Evolutionary conservation across 2,329 filamentous ascomycete genomes (phyloP).

Genomic region (Alternaria sp.): DNA sequence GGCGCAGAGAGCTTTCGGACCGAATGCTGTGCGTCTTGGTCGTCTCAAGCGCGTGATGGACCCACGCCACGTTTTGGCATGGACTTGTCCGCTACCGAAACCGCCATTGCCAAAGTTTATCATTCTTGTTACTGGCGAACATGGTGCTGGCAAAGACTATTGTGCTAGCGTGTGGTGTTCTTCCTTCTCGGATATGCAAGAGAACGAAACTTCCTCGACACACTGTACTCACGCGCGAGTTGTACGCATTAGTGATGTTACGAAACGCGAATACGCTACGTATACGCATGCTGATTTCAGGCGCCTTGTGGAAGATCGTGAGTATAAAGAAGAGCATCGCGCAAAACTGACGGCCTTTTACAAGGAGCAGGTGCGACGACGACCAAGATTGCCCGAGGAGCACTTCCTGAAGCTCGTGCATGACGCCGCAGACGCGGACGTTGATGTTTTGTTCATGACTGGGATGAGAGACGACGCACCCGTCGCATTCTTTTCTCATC

Average conservation of each 20-base stretch:
- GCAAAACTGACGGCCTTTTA: slow-evolving; percentile 62
- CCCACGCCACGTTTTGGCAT: slow-evolving; percentile 61
- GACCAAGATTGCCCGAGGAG: slow-evolving; percentile 59
- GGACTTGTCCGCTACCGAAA: slow-evolving; percentile 63
- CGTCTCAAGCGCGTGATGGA: slow-evolving; percentile 62
- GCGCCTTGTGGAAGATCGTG: slow-evolving; percentile 62
- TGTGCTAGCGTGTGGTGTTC: slow-evolving; percentile 64
- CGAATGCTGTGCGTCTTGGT: slow-evolving; percentile 60
- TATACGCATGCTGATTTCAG: slow-evolving; percentile 58
- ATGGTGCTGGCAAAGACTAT: slow-evolving; percentile 67
- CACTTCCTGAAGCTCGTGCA: slow-evolving; percentile 51
- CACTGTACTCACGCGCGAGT: not conserved
- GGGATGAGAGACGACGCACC: slow-evolving; percentile 70
- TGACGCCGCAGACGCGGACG: slow-evolving; percentile 33
- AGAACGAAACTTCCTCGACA: slow-evolving; percentile 21
- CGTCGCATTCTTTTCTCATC: slow-evolving; percentile 61
- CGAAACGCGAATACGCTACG: slow-evolving; percentile 65
- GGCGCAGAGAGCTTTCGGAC: slow-evolving; percentile 65
- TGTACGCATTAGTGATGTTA: slow-evolving; percentile 58
- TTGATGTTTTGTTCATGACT: slow-evolving; percentile 68
- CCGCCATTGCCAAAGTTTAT: slow-evolving; percentile 31
- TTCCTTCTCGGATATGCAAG: slow-evolving; percentile 40
- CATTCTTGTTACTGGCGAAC: slow-evolving; percentile 63
- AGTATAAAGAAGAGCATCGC: slow-evolving; percentile 70
- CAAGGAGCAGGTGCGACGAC: slow-evolving; percentile 53